Evolutionary conservation across 2,329 filamentous ascomycete genomes (phyloP), one percentile per base, ranked within the genome.

Genomic region (Dryadomyces quercivorus): DNA sequence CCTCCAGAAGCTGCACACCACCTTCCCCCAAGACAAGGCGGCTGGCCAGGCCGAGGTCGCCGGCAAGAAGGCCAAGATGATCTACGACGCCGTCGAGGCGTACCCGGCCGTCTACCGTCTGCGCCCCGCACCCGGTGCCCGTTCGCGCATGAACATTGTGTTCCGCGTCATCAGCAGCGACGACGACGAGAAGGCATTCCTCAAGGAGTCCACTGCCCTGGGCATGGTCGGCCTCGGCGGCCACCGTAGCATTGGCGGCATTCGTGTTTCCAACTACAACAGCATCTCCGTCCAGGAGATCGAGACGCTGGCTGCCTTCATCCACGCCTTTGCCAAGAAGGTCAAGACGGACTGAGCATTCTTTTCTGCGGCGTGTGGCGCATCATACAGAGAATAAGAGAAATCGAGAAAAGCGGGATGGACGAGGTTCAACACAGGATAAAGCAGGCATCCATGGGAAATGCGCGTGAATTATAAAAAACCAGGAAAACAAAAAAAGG

Each of bases 121-220:
- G 36, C 82, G 96, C 0, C 88, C 90, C 0, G 78, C 86, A 61
- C 86, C 86, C 70, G 73, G 73, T 21, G 85, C 78, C 3, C 85
- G 91, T 55, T 95, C 88, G 62, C 76, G 89, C 54, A 95, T 97
- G 86, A 97, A 97, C 70, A 87, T 97, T 56, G 96, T 90, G 75
- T 96, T 96, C 76, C 76, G 90, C 16, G 77, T 95, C 18, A 74
- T 62, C 59, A 72, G 82, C 56, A 81, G 84, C 52, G 82, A 78
- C 13, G 77, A 83, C 5, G 51, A 40, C 21, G 91, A 97, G 68
- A 88, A 89, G 69, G 76, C 75, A 0, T 97, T 97, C 71, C 68
- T 97, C 48, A 78, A 84, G 57, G 81, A 86, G 50, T 85, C 83
- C 1, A 80, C 85, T 57, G 78, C 79, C 57, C 75, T 74, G 53